Evolutionary conservation across 2,329 filamentous ascomycete genomes (phyloP), one percentile per base, ranked within the genome.

Genomic region (Pseudopyricularia cyperi): DNA sequence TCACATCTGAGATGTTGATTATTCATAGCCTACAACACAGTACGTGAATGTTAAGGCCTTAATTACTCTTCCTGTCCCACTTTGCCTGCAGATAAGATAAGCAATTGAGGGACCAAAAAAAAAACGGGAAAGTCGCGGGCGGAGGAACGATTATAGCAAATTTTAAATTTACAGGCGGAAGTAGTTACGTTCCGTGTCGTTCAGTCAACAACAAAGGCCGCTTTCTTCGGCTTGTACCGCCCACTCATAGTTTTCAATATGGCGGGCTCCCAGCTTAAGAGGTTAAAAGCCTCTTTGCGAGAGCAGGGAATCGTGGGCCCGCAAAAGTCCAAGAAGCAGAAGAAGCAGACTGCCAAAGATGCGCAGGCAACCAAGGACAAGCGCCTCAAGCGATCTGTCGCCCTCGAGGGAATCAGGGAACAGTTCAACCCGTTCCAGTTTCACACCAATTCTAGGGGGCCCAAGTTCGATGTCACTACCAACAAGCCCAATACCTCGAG

Each of bases 371-470:
- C 77, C 56, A 71, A 70, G 59, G 83, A 91, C 61, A 87, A 89
- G 67, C 83, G 87, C 55, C 76, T 88, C 26, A 81, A 89, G 65
- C 81, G 85, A 63, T 80, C 85, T 62, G 83, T 82, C 52, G 87
- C 89, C 15, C 75, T 98, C 56, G 82, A 87, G 60, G 81, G 80
- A 53, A 96, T 98, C 65, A 85, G 93, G 63, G 90, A 97, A 62
- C 85, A 90, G 59, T 97, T 97, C 78, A 98, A 98, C 66, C 93
- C 93, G 0, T 98, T 98, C 68, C 93, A 98, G 64, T 80, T 95
- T 65, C 94, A 94, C 68, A 81, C 86, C 54, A 82, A 85, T 39
- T 75, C 83, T 1, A 78, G 85, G 54, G 86, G 83, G 0, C 82
- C 82, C 53, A 97, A 97, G 62, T 95, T 95, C 57, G 83, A 91